Evolutionary conservation across 1,284 basidiomycete genomes (phyloP).

Genomic region (Ceratobasidium sp.): DNA sequence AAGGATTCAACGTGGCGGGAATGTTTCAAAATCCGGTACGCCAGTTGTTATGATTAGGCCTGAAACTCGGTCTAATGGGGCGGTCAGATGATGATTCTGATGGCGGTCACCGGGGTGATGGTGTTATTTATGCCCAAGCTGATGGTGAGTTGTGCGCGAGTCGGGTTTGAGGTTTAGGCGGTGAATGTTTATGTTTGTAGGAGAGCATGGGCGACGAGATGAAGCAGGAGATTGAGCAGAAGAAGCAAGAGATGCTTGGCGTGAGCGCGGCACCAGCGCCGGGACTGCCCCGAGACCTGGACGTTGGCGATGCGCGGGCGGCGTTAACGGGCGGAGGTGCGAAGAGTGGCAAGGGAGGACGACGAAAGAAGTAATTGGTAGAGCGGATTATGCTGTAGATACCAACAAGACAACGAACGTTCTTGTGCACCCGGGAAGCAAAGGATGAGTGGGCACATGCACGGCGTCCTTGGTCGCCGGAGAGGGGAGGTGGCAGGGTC

Average conservation of each 20-base stretch:
- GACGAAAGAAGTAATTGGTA: slow-evolving; percentile 29
- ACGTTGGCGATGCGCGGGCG: slow-evolving; percentile 21
- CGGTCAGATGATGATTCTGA: slow-evolving; percentile 45
- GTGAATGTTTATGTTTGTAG: slow-evolving; percentile 2
- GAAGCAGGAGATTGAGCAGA: slow-evolving; percentile 36
- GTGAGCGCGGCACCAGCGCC: slow-evolving; percentile 5
- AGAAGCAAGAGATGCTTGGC: slow-evolving; percentile 42
- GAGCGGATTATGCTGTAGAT: background rate
- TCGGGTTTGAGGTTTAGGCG: background rate
- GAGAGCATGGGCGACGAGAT: slow-evolving; percentile 41
- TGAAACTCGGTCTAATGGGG: slow-evolving; percentile 11
- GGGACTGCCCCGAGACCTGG: slow-evolving; percentile 31
- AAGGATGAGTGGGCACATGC: background rate
- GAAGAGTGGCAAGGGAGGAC: slow-evolving; percentile 25
- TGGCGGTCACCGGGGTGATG: slow-evolving; percentile 37
- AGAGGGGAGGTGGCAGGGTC: slow-evolving; percentile 8
- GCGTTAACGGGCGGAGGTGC: slow-evolving; percentile 23
- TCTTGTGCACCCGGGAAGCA: background rate
- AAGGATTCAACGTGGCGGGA: slow-evolving; percentile 43
- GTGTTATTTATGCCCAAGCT: slow-evolving; percentile 46
- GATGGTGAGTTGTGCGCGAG: slow-evolving; percentile 35
- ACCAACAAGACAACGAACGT: background rate
- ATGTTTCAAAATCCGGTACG: slow-evolving; percentile 47
- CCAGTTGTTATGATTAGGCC: background rate
- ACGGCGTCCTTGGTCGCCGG: background rate